A percentile compares a stretch with the other conserved stretches of the same genome.
These are phyloP conservation scores for Cytospora paraplurivora DNA, from an alignment of 2,329 filamentous ascomycete species.

Conservation along the genomic window DNA sequence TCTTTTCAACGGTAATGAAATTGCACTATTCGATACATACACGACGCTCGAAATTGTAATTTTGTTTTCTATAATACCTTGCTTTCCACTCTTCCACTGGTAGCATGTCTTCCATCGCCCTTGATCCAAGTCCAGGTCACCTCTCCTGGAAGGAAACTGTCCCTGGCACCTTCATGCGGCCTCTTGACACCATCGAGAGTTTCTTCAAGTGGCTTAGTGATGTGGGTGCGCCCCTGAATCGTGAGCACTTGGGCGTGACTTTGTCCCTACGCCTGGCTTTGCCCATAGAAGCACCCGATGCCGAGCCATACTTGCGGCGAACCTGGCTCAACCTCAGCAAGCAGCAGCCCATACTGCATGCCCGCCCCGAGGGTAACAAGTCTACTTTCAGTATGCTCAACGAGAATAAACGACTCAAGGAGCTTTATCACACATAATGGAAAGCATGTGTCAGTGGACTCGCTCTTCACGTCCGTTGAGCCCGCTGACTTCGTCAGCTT, in stretches of 20 bases:
- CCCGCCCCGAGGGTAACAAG: constrained; percentile 1
- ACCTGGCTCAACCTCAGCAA: constrained; percentile 14
- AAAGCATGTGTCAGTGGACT: constrained; percentile 4
- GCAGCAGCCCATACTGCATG: constrained; percentile 8
- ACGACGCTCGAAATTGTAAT: too few relatives aligned
- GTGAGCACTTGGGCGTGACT: constrained; percentile 8
- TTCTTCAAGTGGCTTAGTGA: constrained; percentile 17
- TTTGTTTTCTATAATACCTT: too few relatives aligned
- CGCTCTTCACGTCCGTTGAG: constrained; percentile 3
- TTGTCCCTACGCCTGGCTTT: constrained; percentile 1
- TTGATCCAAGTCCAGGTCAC: neutral
- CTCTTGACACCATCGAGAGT: constrained; percentile 7
- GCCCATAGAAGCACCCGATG: neutral
- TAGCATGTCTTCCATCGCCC: neutral
- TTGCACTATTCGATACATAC: too few relatives aligned
- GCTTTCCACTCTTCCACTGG: too few relatives aligned
- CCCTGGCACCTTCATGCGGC: constrained; percentile 5
- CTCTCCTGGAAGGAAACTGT: constrained; percentile 7
- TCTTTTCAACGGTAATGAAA: too few relatives aligned
- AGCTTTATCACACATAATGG: constrained; percentile 6
- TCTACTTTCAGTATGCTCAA: neutral
- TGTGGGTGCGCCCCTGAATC: constrained; percentile 3
- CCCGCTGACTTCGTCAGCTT: neutral
- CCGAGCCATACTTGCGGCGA: constrained; percentile 4
- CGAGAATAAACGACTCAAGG: constrained; percentile 5